Percentiles rank a stretch among this genome's conserved stretches.
phyloP scores from a whole-genome alignment of 495 filamentous ascomycete species.

The Neurospora sp. region DNA sequence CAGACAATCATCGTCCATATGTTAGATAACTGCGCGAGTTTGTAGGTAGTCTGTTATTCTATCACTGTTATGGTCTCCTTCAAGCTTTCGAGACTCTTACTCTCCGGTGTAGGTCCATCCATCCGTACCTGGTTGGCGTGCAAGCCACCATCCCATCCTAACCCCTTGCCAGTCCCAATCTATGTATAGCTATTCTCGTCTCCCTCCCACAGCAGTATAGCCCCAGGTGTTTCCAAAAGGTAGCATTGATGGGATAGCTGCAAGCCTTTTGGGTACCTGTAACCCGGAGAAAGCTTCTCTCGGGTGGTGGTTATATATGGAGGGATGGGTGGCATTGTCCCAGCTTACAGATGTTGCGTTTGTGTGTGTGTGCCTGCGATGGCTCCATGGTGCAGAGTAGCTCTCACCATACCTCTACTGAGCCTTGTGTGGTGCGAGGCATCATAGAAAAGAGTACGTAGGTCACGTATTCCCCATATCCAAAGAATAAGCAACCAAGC shows the following conservation, averaged over 20 bases:
- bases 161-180: not conserved
- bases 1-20: not conserved
- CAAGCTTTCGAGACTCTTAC: no score
- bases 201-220: not conserved
- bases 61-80: not conserved
- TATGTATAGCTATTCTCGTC: conserved; percentile 9
- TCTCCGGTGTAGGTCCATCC: not conserved
- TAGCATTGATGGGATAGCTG: no score
- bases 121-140: not conserved
- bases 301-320: not conserved
- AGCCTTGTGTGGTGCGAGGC: no score
- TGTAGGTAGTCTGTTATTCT: not conserved
- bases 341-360: not conserved
- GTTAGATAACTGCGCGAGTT: not conserved
- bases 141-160: not conserved
- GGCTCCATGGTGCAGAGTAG: not conserved
- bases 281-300: not conserved
- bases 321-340: not conserved
- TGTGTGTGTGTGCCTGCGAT: not conserved
- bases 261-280: not conserved
- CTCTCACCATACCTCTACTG: not conserved
- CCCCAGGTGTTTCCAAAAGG: no score
- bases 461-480: not conserved
- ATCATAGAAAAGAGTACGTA: not conserved
- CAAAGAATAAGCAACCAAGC: not conserved